Base-by-base conservation (phyloP, 2,329 filamentous ascomycete genomes). In the Trichoderma hamatum region DNA sequence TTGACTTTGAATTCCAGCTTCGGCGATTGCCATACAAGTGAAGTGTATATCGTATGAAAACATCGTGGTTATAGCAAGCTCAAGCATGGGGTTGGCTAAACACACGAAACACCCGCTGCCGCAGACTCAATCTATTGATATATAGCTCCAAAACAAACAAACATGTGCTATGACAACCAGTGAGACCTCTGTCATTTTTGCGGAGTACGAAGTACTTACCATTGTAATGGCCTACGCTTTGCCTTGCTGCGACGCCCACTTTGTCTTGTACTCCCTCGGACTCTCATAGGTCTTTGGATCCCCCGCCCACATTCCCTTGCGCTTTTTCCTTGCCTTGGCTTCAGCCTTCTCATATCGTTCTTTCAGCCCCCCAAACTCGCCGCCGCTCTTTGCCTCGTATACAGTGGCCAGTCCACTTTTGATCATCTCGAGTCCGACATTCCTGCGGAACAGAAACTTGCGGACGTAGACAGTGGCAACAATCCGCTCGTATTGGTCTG, bases 361-460 rank as follows among this genome's bases (percentile, higher is more conserved):
- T 74, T 89, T 87, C 68, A 86, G 83, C 0, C 89, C 88, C 28
- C 96, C 96, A 83, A 96, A 99, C 77, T 98, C 96, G 24, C 88
- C 91, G 3, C 95, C 96, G 5, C 85, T 87, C 80, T 97, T 98
- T 32, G 93, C 95, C 81, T 98, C 96, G 78, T 98, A 99, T 3
- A 96, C 91, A 2, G 93, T 97, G 51, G 95, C 96, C 72, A 96
- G 81, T 0, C 96, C 96, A 26, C 83, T 85, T 81, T 89, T 92
- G 71, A 99, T 81, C 94, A 99, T 96, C 79, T 96, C 92, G 70
- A 94, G 82, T 3, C 95, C 94, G 5, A 99, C 92, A 78, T 99
- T 94, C 69, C 86, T 87, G 73, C 89, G 89, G 70, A 92, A 84
- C 11, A 93, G 80, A 74, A 89, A 86, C 68, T 84, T 86, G 59